Evolutionary conservation across 805 yeast species (phyloP), one percentile per base, ranked within the genome.

Genomic region (Monosporozyma aerobia): DNA sequence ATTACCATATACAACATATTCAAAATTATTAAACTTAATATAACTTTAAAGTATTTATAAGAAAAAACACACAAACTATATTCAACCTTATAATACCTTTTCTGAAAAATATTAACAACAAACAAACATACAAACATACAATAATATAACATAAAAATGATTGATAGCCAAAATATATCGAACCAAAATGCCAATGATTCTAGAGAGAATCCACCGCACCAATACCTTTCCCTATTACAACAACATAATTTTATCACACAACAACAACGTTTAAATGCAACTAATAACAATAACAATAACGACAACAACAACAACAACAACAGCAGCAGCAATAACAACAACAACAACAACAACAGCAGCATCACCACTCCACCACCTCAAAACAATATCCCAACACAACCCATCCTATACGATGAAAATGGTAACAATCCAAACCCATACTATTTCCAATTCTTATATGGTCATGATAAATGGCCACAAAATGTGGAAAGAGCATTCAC

Each of bases 401-500:
- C 43, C 1, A 13, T 30, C 19, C 8, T 39, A 22, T 39, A 39
- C 19, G 43, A 32, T 29, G 44, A 23, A 13, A 37, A 33, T 22
- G 23, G 39, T 9, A 35, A 23, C 5, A 39, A 39, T 10, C 32
- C 32, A 11, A 47, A 51, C 47, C 47, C 32, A 25, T 22, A 25
- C 9, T 45, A 48, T 41, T 54, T 53, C 45, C 54, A 53, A 30
- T 51, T 56, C 8, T 46, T 57, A 51, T 54, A 53, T 43, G 59
- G 59, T 29, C 59, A 59, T 48, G 73, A 74, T 52, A 86, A 90
- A 53, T 92, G 98, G 98, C 78, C 89, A 8, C 76, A 74, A 8
- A 95, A 88, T 54, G 95, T 90, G n/a, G 96, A 92, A 66, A 72
- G 73, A 13, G 97, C 96, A 1, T 92, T 92, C 61, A 83, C 84